A percentile compares a stretch with the other conserved stretches of the same genome.
These are phyloP conservation scores for Penicillium chermesinum DNA, from an alignment of 495 filamentous ascomycete genomes.

Conservation along the genomic window DNA sequence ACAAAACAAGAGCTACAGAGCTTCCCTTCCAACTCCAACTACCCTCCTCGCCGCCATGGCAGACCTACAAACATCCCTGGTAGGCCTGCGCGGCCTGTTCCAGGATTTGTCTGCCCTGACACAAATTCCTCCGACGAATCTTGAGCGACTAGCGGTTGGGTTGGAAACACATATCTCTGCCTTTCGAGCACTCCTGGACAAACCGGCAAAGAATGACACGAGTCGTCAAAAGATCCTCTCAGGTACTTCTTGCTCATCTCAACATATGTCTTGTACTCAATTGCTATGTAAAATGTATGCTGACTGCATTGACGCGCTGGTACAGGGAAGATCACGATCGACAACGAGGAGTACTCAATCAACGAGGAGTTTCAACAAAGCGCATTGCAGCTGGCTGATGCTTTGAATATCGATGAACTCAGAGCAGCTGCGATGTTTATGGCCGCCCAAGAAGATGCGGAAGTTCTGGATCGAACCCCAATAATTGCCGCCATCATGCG, in stretches of 20 bases:
- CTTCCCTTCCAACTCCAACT: slow-evolving; percentile 16
- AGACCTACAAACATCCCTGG: slow-evolving; percentile 60
- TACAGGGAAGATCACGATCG: slow-evolving; percentile 64
- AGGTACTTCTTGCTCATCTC: no score
- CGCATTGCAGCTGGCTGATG: slow-evolving; percentile 74
- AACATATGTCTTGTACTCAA: not conserved
- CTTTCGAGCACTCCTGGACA: slow-evolving; percentile 74
- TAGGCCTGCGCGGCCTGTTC: slow-evolving; percentile 69
- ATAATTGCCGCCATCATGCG: slow-evolving; percentile 70
- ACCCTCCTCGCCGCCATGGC: slow-evolving; percentile 24
- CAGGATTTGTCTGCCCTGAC: slow-evolving; percentile 67
- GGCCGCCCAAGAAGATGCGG: slow-evolving; percentile 58
- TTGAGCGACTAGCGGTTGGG: slow-evolving; percentile 59
- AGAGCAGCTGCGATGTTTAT: slow-evolving; percentile 71
- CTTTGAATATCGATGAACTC: slow-evolving; percentile 83
- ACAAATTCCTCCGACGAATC: slow-evolving; percentile 53
- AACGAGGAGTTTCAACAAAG: slow-evolving; percentile 83
- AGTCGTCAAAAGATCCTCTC: slow-evolving; percentile 58
- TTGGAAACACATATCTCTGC: slow-evolving; percentile 64
- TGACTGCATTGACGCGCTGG: slow-evolving; percentile 26
- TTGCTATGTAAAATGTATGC: slow-evolving; percentile 1
- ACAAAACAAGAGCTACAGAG: slow-evolving; percentile 30
- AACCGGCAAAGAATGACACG: slow-evolving; percentile 61
- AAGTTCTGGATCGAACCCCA: slow-evolving; percentile 60
- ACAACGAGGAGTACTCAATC: slow-evolving; percentile 69